Conservation (phyloP, 179 eudicot genomes). For the Heliamphora ciliata region DNA sequence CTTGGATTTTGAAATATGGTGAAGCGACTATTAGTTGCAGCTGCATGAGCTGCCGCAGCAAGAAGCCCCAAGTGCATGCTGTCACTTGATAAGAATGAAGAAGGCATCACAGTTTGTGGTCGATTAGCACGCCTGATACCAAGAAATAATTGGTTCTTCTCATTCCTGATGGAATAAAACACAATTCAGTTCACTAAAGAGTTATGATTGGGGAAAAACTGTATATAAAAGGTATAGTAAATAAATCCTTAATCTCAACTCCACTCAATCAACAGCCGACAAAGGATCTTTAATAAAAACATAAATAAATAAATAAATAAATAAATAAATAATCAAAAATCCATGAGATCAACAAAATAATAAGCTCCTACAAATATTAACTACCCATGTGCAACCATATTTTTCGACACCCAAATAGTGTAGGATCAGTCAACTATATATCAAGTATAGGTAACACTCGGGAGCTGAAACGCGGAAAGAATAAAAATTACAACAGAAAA, state of each 20-base stretch:
- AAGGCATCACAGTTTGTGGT: constrained; percentile 67
- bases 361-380: not conserved
- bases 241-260: not conserved
- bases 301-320: too few relatives aligned
- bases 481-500: not conserved
- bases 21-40: constrained; percentile 64
- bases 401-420: not conserved
- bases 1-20: constrained; percentile 66
- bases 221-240: not conserved
- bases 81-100: constrained; percentile 67
- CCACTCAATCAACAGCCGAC: not conserved
- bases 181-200: not conserved
- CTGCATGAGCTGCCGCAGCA: constrained; percentile 81
- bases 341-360: not conserved
- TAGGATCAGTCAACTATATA: not conserved
- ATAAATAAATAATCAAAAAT: not conserved
- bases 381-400: not conserved
- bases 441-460: not conserved
- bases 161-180: constrained; percentile 35
- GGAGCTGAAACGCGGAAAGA: not conserved
- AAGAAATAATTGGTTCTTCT: constrained; percentile 52
- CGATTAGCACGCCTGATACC: constrained; percentile 70
- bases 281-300: not conserved
- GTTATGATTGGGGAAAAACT: not conserved
- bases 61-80: constrained; percentile 78